These are phyloP conservation scores for Trichoderma polysporum DNA, from an alignment of 2,329 filamentous ascomycete species.

Conservation along the genomic window DNA sequence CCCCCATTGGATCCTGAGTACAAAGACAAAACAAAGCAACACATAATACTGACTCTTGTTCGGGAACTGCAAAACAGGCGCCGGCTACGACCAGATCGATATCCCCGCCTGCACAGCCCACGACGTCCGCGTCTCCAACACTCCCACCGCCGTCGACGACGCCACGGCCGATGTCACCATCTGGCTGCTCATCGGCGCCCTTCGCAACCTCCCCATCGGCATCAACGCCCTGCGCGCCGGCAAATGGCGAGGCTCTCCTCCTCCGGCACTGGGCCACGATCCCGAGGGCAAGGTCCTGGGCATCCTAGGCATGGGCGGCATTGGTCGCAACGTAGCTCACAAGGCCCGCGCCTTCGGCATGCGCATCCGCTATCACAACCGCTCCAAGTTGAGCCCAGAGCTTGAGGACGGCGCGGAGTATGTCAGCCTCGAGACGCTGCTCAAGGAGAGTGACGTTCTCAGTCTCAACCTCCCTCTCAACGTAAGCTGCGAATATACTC, in stretches of 20 bases:
- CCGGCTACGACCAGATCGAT: conserved; percentile 84
- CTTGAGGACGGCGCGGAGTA: conserved; percentile 61
- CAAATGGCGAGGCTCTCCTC: conserved; percentile 62
- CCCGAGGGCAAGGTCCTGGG: conserved; percentile 76
- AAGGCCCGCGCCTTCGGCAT: conserved; percentile 77
- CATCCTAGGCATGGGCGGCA: conserved; percentile 84
- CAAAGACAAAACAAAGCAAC: too few relatives aligned
- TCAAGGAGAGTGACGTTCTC: conserved; percentile 70
- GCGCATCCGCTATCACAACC: conserved; percentile 73
- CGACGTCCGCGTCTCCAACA: conserved; percentile 72
- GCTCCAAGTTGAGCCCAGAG: conserved; percentile 57
- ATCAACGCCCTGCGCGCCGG: conserved; percentile 66
- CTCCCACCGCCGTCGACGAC: conserved; percentile 77
- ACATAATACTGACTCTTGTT: background rate
- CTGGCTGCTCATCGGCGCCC: conserved; percentile 76
- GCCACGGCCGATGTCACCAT: conserved; percentile 79
- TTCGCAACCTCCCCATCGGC: conserved; percentile 68
- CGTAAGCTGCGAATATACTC: conserved; percentile 49
- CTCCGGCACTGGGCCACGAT: conserved; percentile 67
- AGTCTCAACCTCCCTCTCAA: conserved; percentile 81
- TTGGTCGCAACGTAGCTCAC: conserved; percentile 72
- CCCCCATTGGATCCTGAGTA: too few relatives aligned
- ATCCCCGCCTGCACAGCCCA: conserved; percentile 67
- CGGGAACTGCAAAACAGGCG: conserved; percentile 54
- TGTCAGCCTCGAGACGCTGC: conserved; percentile 70